Evolutionary conservation across 2,329 filamentous ascomycete species (phyloP).

Genomic region (Alternaria panax): DNA sequence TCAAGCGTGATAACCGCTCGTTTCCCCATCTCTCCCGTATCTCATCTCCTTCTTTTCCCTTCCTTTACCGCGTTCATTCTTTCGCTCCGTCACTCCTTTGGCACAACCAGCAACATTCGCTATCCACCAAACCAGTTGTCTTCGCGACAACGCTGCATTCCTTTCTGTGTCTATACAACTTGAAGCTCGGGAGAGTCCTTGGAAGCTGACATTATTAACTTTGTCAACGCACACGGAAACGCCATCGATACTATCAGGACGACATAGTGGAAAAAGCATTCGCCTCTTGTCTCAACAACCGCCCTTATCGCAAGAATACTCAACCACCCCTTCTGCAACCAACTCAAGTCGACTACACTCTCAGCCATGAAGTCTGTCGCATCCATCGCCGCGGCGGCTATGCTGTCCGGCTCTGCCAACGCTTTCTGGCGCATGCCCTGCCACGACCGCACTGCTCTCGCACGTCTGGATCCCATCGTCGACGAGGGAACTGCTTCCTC

Average conservation of each 20-base stretch:
- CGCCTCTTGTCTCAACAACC: constrained; percentile 4
- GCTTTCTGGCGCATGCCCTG: constrained; percentile 76
- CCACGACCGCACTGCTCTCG: constrained; percentile 66
- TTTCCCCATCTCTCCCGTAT: constrained; percentile 16
- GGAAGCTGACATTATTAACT: constrained; percentile 32
- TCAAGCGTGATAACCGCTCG: constrained; percentile 38
- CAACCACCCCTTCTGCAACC: constrained; percentile 10
- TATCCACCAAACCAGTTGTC: constrained; percentile 25
- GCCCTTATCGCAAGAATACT: constrained; percentile 2
- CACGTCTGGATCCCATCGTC: constrained; percentile 61
- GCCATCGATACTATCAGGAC: neutral
- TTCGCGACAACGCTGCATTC: constrained; percentile 34
- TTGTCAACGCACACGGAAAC: constrained; percentile 10
- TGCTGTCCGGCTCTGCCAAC: constrained; percentile 57
- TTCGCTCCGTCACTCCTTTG: constrained; percentile 38
- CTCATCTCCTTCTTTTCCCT: constrained; percentile 28
- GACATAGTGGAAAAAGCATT: constrained; percentile 10
- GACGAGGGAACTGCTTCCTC: constrained; percentile 37
- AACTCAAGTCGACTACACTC: constrained; percentile 3
- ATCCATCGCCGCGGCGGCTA: constrained; percentile 37
- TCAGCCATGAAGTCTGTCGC: constrained; percentile 43
- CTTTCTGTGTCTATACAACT: constrained; percentile 36
- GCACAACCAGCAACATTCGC: constrained; percentile 34
- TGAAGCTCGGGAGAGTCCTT: constrained; percentile 31
- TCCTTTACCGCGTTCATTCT: constrained; percentile 33